phyloP scores from a whole-genome alignment of 2,329 filamentous ascomycete genomes.

The Talaromyces amestolkiae region DNA sequence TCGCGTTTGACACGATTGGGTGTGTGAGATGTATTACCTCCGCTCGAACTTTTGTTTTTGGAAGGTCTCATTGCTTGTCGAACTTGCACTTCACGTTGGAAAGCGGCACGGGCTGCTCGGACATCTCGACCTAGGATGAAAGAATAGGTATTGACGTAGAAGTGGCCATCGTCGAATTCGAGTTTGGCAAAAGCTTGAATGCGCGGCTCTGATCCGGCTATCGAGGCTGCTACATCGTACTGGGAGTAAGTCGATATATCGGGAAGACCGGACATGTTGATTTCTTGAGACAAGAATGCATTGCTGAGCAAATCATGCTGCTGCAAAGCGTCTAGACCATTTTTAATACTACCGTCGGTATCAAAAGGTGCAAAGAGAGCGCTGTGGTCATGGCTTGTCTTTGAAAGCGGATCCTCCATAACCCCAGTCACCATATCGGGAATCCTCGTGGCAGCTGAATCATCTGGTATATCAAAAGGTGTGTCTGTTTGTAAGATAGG shows the following conservation, averaged over 20 bases:
- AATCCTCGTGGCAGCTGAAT: slow-evolving; percentile 15
- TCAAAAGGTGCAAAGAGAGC: slow-evolving; percentile 39
- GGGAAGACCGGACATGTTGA: slow-evolving; percentile 26
- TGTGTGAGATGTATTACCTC: slow-evolving; percentile 44
- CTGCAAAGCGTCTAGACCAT: slow-evolving; percentile 37
- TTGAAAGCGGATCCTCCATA: slow-evolving; percentile 36
- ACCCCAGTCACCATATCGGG: slow-evolving; percentile 31
- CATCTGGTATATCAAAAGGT: not conserved
- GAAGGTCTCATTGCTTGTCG: slow-evolving; percentile 38
- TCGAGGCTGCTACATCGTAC: slow-evolving; percentile 34
- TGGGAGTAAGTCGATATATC: slow-evolving; percentile 33
- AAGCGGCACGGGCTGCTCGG: slow-evolving; percentile 49
- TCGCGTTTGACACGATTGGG: slow-evolving; percentile 47
- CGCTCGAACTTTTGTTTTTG: slow-evolving; percentile 48
- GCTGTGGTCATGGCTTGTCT: slow-evolving; percentile 31
- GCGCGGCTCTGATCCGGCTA: slow-evolving; percentile 42
- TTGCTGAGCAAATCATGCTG: slow-evolving; percentile 42
- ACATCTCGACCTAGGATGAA: slow-evolving; percentile 63
- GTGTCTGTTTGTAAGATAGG: not conserved
- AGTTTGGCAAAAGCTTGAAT: slow-evolving; percentile 64
- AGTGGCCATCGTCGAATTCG: slow-evolving; percentile 63
- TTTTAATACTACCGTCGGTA: slow-evolving; percentile 31
- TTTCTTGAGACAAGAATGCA: slow-evolving; percentile 38
- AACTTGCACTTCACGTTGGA: slow-evolving; percentile 44
- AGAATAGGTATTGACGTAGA: slow-evolving; percentile 63